Base-by-base conservation (phyloP, 2,329 filamentous ascomycete genomes). In the Alternaria infectoria region DNA sequence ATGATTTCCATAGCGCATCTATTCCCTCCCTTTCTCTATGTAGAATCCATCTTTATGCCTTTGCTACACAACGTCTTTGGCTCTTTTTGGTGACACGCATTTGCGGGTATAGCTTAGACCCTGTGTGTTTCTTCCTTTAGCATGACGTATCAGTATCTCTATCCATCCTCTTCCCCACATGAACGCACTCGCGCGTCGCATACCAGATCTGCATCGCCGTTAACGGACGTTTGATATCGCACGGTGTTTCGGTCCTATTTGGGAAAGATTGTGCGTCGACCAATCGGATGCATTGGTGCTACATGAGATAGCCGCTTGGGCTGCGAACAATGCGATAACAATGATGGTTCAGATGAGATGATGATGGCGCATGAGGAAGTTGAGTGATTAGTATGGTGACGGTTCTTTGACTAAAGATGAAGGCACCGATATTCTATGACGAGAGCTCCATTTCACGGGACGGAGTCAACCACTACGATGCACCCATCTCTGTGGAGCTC, bases 181-280 rank as follows among this genome's bases (percentile, higher is more conserved):
- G 32, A 19, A 15, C 36, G 5, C 5, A 36, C 12, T 2, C 15
- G 11, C 49, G 30, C 30, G 30, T 52, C 49, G 13, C 32, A 21
- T 26, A 17, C 52, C 21, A 44, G 52, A 54, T 44, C 50, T 52
- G 49, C 50, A 46, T 30, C 49, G 43, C 57, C 57, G 57, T 59
- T 54, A 59, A 59, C 57, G 57, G 57, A 10, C 21, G n/a, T 40
- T 43, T 59, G 57, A 44, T 43, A 51, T 59, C 30, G 47, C 47
- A 54, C 49, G 13, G 36, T 54, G 49, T 54, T 59, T 46, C 28
- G 44, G 50, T 19, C 59, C 65, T 44, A 50, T 65, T 67, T 28
- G 51, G 65, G 65, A 63, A 60, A 67, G 43, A 43, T 47, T 45
- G 62, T 65, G 62, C 65, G 57, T 52, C 52, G 25, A n/a, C 51